These are phyloP conservation scores for Malbranchea cinnamomea DNA, from an alignment of 2,329 filamentous ascomycete species.

Conservation along the genomic window DNA sequence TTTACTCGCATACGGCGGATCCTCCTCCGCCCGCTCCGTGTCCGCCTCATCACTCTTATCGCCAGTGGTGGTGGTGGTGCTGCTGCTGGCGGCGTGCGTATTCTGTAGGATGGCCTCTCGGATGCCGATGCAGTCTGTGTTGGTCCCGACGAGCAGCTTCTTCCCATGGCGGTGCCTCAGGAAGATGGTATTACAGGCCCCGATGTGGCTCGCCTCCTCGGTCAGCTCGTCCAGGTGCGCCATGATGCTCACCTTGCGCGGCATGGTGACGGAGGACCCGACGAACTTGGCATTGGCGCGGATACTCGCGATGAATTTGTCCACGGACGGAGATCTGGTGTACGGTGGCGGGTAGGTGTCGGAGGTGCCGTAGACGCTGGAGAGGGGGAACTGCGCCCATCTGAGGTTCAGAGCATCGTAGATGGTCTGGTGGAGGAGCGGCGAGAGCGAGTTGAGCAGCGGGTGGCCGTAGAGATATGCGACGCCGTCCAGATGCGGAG, in stretches of 20 bases:
- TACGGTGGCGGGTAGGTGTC: slow-evolving; percentile 20
- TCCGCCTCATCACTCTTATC: too few relatives aligned
- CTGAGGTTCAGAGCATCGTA: slow-evolving; percentile 36
- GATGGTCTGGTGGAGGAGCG: slow-evolving; percentile 39
- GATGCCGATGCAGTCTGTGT: slow-evolving; percentile 69
- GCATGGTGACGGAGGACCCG: slow-evolving; percentile 68
- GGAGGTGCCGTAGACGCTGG: slow-evolving; percentile 17
- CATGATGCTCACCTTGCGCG: slow-evolving; percentile 65
- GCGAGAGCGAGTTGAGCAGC: slow-evolving; percentile 42
- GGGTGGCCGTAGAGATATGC: slow-evolving; percentile 44
- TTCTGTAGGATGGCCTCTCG: slow-evolving; percentile 55
- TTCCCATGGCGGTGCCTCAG: slow-evolving; percentile 36
- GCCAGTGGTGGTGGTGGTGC: too few relatives aligned
- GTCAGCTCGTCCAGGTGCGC: slow-evolving; percentile 59
- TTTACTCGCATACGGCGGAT: slow-evolving; percentile 31
- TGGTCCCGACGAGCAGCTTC: slow-evolving; percentile 52
- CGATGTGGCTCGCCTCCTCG: slow-evolving; percentile 51
- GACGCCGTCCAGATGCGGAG: slow-evolving; percentile 29
- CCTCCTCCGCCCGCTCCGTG: too few relatives aligned
- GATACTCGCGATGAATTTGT: slow-evolving; percentile 21
- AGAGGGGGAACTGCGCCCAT: slow-evolving; percentile 37
- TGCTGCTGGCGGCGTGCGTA: slow-evolving; percentile 15
- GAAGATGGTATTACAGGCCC: slow-evolving; percentile 70
- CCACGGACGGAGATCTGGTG: slow-evolving; percentile 21
- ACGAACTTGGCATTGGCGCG: slow-evolving; percentile 26